Evolutionary conservation across 2,329 filamentous ascomycete species (phyloP).

Genomic region (Colletotrichum ledebouriae): DNA sequence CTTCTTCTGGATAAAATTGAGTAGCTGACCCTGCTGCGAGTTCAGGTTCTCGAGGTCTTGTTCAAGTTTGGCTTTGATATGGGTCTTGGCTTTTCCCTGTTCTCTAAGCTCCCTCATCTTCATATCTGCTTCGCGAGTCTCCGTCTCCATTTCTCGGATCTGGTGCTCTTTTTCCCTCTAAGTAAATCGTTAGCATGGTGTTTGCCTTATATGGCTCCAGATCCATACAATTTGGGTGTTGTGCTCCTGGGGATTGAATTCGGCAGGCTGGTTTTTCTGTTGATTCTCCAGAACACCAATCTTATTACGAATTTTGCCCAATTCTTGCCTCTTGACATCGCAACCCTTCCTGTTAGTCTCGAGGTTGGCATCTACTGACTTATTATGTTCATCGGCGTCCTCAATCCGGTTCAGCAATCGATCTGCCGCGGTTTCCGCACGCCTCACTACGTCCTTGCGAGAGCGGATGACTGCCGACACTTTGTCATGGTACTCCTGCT

Average conservation of each 20-base stretch:
- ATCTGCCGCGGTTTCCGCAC: constrained; percentile 66
- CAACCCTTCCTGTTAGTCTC: constrained; percentile 66
- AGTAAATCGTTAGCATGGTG: constrained; percentile 46
- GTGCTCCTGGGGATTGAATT: constrained; percentile 78
- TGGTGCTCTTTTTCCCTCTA: constrained; percentile 73
- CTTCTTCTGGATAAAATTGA: constrained; percentile 71
- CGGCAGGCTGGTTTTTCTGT: constrained; percentile 71
- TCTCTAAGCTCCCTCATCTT: constrained; percentile 59
- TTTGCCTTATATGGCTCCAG: neutral
- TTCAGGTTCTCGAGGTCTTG: constrained; percentile 71
- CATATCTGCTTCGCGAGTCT: constrained; percentile 52
- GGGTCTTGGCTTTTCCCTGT: constrained; percentile 57
- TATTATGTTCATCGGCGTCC: constrained; percentile 44
- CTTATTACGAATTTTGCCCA: constrained; percentile 63
- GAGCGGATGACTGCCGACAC: constrained; percentile 68
- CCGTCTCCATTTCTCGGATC: constrained; percentile 64
- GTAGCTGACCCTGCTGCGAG: constrained; percentile 81
- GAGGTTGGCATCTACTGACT: constrained; percentile 56
- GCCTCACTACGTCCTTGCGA: constrained; percentile 66
- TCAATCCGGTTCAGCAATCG: constrained; percentile 58
- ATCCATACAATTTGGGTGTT: constrained; percentile 78
- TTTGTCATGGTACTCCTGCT: constrained; percentile 74
- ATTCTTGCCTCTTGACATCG: constrained; percentile 64
- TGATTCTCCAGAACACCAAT: constrained; percentile 75
- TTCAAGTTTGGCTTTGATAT: constrained; percentile 55